Conservation (phyloP, 352 stramenopile species). For the Phytopythium mirpurense region DNA sequence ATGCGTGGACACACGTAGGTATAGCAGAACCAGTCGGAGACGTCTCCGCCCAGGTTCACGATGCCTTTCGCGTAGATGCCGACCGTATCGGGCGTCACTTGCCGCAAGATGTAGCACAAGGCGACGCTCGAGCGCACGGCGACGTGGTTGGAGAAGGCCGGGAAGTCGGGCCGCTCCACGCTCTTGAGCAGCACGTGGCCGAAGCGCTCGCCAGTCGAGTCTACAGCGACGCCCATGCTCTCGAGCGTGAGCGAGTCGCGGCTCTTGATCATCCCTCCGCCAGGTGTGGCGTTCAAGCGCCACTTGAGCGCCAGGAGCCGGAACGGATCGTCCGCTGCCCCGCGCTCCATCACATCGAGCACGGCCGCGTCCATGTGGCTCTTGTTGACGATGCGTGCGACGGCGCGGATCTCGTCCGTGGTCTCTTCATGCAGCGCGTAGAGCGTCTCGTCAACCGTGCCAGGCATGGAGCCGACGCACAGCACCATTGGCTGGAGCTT, state of each 20-base stretch:
- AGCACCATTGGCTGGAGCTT: slow-evolving; percentile 13
- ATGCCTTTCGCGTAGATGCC: slow-evolving; percentile 49
- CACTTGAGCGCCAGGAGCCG: slow-evolving; percentile 35
- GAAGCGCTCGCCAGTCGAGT: slow-evolving; percentile 29
- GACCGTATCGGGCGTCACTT: slow-evolving; percentile 30
- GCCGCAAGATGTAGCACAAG: slow-evolving; percentile 55
- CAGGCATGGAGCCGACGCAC: slow-evolving; percentile 11
- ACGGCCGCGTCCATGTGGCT: slow-evolving; percentile 19
- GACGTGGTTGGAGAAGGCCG: slow-evolving; percentile 24
- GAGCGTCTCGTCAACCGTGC: slow-evolving; percentile 14
- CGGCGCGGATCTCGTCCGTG: slow-evolving; percentile 16
- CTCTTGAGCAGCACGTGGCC: slow-evolving; percentile 48
- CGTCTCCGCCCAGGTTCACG: slow-evolving; percentile 39
- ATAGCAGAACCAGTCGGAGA: slow-evolving; percentile 22
- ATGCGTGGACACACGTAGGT: slow-evolving; percentile 1
- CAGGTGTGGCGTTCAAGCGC: slow-evolving; percentile 15
- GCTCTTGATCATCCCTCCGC: slow-evolving; percentile 27
- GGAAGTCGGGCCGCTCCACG: slow-evolving; percentile 35
- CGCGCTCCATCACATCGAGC: slow-evolving; percentile 18
- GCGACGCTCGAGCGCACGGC: slow-evolving; percentile 36
- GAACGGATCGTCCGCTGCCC: slow-evolving; percentile 21
- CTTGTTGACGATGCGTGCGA: slow-evolving; percentile 15
- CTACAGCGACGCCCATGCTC: slow-evolving; percentile 33
- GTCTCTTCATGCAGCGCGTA: slow-evolving; percentile 15
- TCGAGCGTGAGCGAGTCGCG: slow-evolving; percentile 49